These are phyloP conservation scores for Strobilomyces confusus DNA, from an alignment of 768 basidiomycete genomes.

Conservation along the genomic window DNA sequence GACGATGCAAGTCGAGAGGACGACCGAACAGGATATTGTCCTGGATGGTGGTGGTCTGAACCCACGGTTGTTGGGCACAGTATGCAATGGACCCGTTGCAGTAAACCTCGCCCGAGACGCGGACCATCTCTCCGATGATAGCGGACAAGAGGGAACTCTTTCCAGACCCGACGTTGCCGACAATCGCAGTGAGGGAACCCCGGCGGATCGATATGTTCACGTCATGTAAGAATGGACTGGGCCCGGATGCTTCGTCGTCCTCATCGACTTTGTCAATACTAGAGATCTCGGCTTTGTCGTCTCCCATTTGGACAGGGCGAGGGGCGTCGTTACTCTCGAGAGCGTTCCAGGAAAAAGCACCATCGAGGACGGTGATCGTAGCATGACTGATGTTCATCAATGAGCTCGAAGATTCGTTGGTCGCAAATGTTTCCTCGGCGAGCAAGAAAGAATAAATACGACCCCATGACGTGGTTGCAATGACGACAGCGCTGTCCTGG, in stretches of 20 bases:
- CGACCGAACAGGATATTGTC: constrained; percentile 31
- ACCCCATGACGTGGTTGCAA: constrained; percentile 27
- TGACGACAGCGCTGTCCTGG: constrained; percentile 19
- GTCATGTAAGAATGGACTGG: constrained; percentile 17
- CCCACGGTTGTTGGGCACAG: constrained; percentile 32
- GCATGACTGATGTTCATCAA: constrained; percentile 15
- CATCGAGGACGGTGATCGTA: constrained; percentile 19
- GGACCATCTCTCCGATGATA: constrained; percentile 28
- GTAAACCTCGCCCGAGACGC: constrained; percentile 22
- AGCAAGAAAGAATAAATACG: constrained; percentile 28
- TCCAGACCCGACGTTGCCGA: constrained; percentile 26
- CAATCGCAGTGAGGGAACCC: constrained; percentile 26
- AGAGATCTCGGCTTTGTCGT: constrained; percentile 4
- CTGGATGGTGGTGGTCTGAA: constrained; percentile 29
- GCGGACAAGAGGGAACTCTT: constrained; percentile 30
- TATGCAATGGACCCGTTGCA: constrained; percentile 28
- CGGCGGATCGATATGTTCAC: constrained; percentile 18
- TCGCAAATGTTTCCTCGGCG: constrained; percentile 21
- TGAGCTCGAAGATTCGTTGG: background rate
- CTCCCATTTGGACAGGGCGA: background rate
- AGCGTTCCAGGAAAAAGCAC: constrained; percentile 25
- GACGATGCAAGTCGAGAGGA: constrained; percentile 23
- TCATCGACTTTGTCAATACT: constrained; percentile 8
- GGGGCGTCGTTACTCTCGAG: constrained; percentile 1
- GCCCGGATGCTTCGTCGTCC: constrained; percentile 6